Base-by-base conservation (phyloP, 164 flowering plant species). In the Tetrastigma voinierianum region DNA sequence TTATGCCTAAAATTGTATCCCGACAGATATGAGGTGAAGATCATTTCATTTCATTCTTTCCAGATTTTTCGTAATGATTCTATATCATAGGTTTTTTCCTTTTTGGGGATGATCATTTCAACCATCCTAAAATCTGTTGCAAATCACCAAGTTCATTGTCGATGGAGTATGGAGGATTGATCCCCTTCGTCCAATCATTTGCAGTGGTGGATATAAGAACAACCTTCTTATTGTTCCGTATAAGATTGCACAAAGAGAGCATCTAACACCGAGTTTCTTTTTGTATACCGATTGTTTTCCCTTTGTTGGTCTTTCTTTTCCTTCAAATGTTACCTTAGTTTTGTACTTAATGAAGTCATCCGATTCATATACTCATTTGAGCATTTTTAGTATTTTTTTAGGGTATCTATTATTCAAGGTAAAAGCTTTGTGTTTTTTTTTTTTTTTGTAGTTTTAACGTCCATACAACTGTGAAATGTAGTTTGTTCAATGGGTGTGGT, bases 101-200 rank as follows among this genome's bases (percentile, higher is more conserved):
- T 43, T 48, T 3, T 11, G 9, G 9, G 24, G 15, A 25, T 17
- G 57, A 49, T 6, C 45, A 67, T 25, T 25, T 52, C 18, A 18
- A 25, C 25, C 4, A n/a, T 46, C 14, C 4, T 45, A 44, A 15
- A 14, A 18, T 9, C n/a, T 63, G 48, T 23, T 64, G 21, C 90
- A 94, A 97, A 82, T 94, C 66, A n/a, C n/a, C n/a, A 94, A 94
- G 70, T 94, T 94, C 67, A 83, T 94, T 21, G 97, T 94, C 45
- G 97, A 94, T 74, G 97, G 98, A 10, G 60, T 68, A 19, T 94
- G 98, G 98, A 83, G 19, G 70, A 67, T 86, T 52, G 98, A 94
- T 83, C 98, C 96, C 14, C 77, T 91, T 49, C 91, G 91, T 6
- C 97, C 95, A 13, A 73, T 84, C 61, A 86, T 82, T 16, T 10